Percentiles rank a stretch among this genome's conserved stretches.
These are phyloP conservation scores for Pulveroboletus sp. DNA, from an alignment of 768 basidiomycete genomes.

Conservation along the genomic window DNA sequence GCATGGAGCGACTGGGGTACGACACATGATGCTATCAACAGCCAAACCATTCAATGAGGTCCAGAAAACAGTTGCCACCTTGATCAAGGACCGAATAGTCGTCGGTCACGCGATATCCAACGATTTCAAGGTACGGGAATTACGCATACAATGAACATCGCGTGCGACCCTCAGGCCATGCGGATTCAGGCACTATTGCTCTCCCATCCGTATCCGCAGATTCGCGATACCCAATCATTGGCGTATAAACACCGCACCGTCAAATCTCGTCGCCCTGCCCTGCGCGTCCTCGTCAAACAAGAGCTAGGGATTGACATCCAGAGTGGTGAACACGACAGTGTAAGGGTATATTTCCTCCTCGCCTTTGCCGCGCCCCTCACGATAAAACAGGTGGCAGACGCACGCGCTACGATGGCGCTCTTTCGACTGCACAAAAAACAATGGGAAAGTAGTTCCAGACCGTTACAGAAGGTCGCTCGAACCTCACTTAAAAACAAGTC, in stretches of 20 bases:
- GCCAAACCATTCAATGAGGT: conserved; percentile 79
- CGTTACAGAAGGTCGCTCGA: background rate
- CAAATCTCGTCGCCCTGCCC: conserved; percentile 65
- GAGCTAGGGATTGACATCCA: conserved; percentile 83
- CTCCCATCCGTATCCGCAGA: conserved; percentile 62
- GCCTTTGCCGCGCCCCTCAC: background rate
- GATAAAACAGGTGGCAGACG: conserved; percentile 84
- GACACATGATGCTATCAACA: conserved; percentile 22
- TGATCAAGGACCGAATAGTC: conserved; percentile 75
- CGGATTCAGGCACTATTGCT: conserved; percentile 54
- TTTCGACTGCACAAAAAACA: conserved; percentile 78
- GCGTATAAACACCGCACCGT: conserved; percentile 57
- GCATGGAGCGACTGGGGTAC: background rate
- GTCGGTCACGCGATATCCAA: conserved; percentile 92
- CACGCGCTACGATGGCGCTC: conserved; percentile 92
- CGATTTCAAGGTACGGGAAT: conserved; percentile 65
- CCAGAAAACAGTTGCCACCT: conserved; percentile 71
- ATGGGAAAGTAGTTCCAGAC: conserved; percentile 63
- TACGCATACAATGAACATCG: background rate
- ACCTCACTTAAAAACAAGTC: background rate
- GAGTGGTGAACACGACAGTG: conserved; percentile 86
- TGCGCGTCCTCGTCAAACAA: conserved; percentile 76
- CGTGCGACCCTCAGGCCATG: background rate
- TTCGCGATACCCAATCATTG: conserved; percentile 69
- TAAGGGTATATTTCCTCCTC: conserved; percentile 37